Base-by-base conservation (phyloP, 192 early-diverging fungal species). In the Paraglomus brasilianum region DNA sequence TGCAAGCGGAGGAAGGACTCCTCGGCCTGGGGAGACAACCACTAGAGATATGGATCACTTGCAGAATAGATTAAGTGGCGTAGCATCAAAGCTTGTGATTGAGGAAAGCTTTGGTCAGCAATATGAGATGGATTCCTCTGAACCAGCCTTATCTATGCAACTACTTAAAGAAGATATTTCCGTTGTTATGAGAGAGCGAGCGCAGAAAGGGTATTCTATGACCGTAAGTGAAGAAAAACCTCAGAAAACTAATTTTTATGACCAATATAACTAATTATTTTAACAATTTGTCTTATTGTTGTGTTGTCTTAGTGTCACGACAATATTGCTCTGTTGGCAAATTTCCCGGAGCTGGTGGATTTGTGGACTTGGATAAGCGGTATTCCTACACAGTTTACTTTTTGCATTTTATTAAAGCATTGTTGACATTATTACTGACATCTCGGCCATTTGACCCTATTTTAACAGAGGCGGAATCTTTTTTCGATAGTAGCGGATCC, bases 161-260 rank as follows among this genome's bases (percentile, higher is more conserved):
- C 41, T 59, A 24, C 47, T 76, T 41, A 70, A 80, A 38, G 66
- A 73, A 17, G 96, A 98, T 74, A 87, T 97, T 48, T 88, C 92
- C 3, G 85, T 89, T 7, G 75, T 83, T 8, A 98, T 98, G 90
- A 81, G 89, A 36, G 81, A 84, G 61, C 84, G 92, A 51, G 94
- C 89, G 1, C 65, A 77, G 56, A 75, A 75, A 8, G 92, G 93
- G 8, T 98, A 98, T 77, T 87, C 83, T 8, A 83, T 92, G 80
- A 82, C 91, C 66, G 92, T 89, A 60, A 72, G 74, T 42, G n/a
- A 81, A 82, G 47, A 53, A 66, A 41, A 76, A 60, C 3, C n/a
- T n/a, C n/a, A n/a, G n/a, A n/a, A n/a, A n/a, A n/a, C n/a, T n/a
- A n/a, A n/a, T n/a, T n/a, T n/a, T n/a, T n/a, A n/a, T n/a, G n/a